Conservation (phyloP, 1,284 basidiomycete genomes). For the Puccinia hordei region DNA sequence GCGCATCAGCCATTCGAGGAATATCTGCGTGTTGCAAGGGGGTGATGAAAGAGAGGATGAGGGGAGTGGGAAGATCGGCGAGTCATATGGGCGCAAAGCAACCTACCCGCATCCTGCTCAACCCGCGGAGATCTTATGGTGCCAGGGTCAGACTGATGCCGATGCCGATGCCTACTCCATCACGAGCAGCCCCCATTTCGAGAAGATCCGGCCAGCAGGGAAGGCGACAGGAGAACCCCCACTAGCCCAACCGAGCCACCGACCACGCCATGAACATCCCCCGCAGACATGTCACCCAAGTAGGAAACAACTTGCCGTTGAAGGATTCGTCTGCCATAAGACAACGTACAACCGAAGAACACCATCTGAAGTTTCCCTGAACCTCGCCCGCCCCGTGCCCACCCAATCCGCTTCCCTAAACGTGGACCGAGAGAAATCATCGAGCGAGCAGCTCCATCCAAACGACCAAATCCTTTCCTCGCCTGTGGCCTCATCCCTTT, state of each 20-base stretch:
- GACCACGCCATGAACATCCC: not conserved
- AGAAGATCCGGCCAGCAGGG: too few relatives aligned
- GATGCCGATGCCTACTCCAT: conserved; percentile 14
- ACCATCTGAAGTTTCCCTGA: not conserved
- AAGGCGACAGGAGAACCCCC: not conserved
- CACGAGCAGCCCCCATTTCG: not conserved
- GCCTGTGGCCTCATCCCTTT: not conserved
- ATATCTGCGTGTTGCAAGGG: not conserved
- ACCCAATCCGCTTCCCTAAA: not conserved
- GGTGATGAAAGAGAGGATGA: not conserved
- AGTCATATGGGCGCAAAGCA: not conserved
- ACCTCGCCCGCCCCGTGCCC: not conserved
- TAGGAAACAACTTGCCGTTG: not conserved
- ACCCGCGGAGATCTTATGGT: not conserved
- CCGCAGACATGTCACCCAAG: not conserved
- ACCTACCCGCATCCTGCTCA: not conserved
- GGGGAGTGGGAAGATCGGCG: not conserved
- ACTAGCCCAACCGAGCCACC: not conserved
- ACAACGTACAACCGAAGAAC: not conserved
- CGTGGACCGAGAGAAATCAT: not conserved
- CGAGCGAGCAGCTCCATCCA: conserved; percentile 14
- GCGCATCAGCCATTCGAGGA: not conserved
- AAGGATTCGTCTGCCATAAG: conserved; percentile 1
- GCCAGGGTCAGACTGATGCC: not conserved
- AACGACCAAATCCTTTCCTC: not conserved